Conservation (phyloP, 768 basidiomycete species). For the Trametes cingulata region DNA sequence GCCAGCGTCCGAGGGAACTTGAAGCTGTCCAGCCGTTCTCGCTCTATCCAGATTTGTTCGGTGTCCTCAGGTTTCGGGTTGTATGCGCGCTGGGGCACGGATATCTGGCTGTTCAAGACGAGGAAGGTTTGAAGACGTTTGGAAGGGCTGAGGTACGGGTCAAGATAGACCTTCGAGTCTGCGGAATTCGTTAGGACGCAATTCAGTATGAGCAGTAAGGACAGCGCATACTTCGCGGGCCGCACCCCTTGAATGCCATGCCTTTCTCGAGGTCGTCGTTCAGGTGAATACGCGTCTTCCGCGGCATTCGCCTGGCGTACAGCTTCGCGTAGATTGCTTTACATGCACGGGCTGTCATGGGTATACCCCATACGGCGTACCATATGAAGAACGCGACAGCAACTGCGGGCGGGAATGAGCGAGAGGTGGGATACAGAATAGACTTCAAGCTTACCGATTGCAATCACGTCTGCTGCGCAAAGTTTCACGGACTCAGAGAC, state of each 20-base stretch:
- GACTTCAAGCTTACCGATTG: conserved; percentile 20
- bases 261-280: conserved; percentile 6
- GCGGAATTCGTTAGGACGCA: too few species aligned
- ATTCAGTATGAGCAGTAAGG: not conserved
- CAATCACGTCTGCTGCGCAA: conserved; percentile 19
- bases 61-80: not conserved
- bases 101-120: not conserved
- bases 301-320: not conserved
- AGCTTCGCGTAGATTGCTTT: conserved; percentile 12
- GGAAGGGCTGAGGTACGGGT: not conserved
- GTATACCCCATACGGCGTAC: conserved; percentile 27
- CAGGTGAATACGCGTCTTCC: not conserved
- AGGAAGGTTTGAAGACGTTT: conserved; percentile 2
- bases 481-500: conserved; percentile 3
- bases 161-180: not conserved
- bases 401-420: conserved; percentile 17
- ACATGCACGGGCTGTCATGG: conserved; percentile 21
- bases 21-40: conserved; percentile 2
- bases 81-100: conserved; percentile 1
- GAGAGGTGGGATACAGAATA: not conserved
- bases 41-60: not conserved
- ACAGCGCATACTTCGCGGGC: not conserved
- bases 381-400: conserved; percentile 22
- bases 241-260: not conserved
- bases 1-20: not conserved